phyloP scores from a whole-genome alignment of 83 land plant genomes.

The Thuja plicata region DNA sequence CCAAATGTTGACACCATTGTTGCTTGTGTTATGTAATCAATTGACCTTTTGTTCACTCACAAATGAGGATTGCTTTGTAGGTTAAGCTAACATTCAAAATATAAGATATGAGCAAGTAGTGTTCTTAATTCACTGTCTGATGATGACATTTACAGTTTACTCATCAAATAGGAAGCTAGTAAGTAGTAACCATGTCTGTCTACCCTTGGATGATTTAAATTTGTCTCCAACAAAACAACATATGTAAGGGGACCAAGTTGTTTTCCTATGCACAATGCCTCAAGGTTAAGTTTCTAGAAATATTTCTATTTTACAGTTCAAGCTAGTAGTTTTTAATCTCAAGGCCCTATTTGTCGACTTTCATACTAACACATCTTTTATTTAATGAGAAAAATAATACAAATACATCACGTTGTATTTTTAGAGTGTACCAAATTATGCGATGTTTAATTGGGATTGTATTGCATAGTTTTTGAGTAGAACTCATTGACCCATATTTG shows the following conservation, averaged over 20 bases:
- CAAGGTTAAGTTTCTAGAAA: background rate
- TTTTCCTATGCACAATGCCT: background rate
- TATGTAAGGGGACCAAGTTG: background rate
- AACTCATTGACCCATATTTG: too few species aligned
- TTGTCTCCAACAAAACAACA: background rate
- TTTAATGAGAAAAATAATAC: background rate
- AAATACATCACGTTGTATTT: too few species aligned
- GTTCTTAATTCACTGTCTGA: background rate
- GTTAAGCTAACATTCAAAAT: background rate
- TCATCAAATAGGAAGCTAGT: background rate
- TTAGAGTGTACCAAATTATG: too few species aligned
- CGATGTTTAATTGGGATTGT: too few species aligned
- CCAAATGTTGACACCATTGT: background rate
- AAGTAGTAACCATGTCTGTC: background rate
- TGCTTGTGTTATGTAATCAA: background rate
- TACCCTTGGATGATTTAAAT: background rate
- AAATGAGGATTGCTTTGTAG: slow-evolving; percentile 4
- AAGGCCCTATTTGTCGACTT: too few species aligned
- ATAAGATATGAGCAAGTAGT: background rate
- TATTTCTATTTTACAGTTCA: background rate
- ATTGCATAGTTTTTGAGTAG: too few species aligned
- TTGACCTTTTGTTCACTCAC: background rate
- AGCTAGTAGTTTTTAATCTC: background rate
- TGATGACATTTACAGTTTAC: background rate
- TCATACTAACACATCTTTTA: background rate